Conservation (phyloP, 805 yeast species). For the Cyberlindnera lachancei region DNA sequence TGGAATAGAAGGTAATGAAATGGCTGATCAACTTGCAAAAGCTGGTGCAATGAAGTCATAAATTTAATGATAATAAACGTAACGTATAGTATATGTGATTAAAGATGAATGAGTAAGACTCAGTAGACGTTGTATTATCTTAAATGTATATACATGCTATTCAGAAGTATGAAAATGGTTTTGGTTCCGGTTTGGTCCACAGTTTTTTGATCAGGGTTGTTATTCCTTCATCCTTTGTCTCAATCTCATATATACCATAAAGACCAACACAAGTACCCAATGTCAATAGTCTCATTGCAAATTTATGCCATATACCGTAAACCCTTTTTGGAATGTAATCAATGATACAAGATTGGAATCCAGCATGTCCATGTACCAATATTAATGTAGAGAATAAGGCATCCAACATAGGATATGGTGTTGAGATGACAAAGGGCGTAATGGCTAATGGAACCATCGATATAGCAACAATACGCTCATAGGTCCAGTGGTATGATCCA, state of each 20-base stretch:
- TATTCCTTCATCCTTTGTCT: slow-evolving; percentile 59
- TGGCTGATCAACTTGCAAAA: slow-evolving; percentile 71
- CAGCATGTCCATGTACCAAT: slow-evolving; percentile 59
- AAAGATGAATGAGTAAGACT: no score
- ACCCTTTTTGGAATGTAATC: slow-evolving; percentile 75
- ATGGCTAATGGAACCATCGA: slow-evolving; percentile 57
- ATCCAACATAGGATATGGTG: slow-evolving; percentile 49
- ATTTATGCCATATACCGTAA: slow-evolving; percentile 55
- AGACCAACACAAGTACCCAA: slow-evolving; percentile 58
- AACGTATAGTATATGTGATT: no score
- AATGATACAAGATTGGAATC: slow-evolving; percentile 69
- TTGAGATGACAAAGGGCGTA: slow-evolving; percentile 47
- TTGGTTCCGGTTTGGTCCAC: slow-evolving; percentile 26
- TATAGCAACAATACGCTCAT: slow-evolving; percentile 54
- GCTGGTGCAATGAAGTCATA: slow-evolving; percentile 38
- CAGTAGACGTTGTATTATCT: no score
- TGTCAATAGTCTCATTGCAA: slow-evolving; percentile 52
- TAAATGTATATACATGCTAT: no score
- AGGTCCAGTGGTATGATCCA: slow-evolving; percentile 72
- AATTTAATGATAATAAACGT: no score
- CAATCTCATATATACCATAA: slow-evolving; percentile 67
- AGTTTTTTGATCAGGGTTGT: slow-evolving; percentile 35
- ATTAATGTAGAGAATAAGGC: slow-evolving; percentile 46
- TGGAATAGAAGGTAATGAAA: slow-evolving; percentile 64
- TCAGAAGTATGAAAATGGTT: slow-evolving; percentile 4